Evolutionary conservation across 1,284 basidiomycete species (phyloP), one percentile per base, ranked within the genome.

Genomic region (Malassezia slooffiae): DNA sequence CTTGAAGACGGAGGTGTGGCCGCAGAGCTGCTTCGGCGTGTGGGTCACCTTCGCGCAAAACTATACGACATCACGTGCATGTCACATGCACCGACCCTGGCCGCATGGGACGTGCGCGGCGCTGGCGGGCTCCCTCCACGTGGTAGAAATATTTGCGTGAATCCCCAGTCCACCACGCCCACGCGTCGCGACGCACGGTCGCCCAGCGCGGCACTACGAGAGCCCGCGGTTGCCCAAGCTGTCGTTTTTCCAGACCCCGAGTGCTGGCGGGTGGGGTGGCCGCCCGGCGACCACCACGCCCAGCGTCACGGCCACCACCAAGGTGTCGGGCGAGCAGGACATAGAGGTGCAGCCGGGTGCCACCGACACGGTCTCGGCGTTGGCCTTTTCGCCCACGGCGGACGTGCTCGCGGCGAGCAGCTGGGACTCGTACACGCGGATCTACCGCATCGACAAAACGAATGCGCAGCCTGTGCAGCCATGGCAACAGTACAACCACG

Each of bases 401-500:
- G 70, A 72, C 45, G 62, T 71, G 38, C 61, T 72, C 37, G 71
- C 71, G n/a, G 67, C 65, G n/a, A 58, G 56, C 10, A 64, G 58
- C 33, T 72, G 71, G 71, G 68, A 65, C 39, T 70, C 69, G 54
- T 68, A 71, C 34, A 70, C 72, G 3, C 70, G 77, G 34, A 67
- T 78, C 39, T 79, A 79, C 64, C 74, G 77, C 57, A 74, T 79
- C 49, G 72, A 72, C 1, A 74, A 75, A 49, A 74, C 73, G 5
- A 79, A 82, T 60, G 80, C 83, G 15, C 85, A 85, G 70, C 85
- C 85, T 0, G 80, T 82, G 4, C 51, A 53, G 36, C 59, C 59
- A 13, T 57, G 55, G 50, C 59, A 61, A 51, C 59, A 61, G 75
- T 87, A 85, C 67, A 71, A 74, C 19, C 88, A 91, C 67, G 80